Evolutionary conservation across 306 rosid genomes (phyloP).

Genomic region (Cucumis sativus): Cucumber_9930_V3 NC_026657.2:30436001-30436500

Average conservation of each 20-base stretch:
- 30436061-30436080: too few species aligned
- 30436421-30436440: conserved; percentile 81
- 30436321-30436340: conserved; percentile 22
- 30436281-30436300: conserved; percentile 43
- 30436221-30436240: conserved; percentile 85
- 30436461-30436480: conserved; percentile 49
- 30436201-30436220: conserved; percentile 63
- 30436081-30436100: too few species aligned
- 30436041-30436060: too few species aligned
- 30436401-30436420: conserved; percentile 93
- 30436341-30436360: conserved; percentile 52
- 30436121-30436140: too few species aligned
- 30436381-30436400: conserved; percentile 80
- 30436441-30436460: conserved; percentile 50
- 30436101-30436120: too few species aligned
- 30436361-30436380: conserved; percentile 53
- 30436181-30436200: not conserved
- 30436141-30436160: too few species aligned
- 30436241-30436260: conserved; percentile 84
- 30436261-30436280: conserved; percentile 75
- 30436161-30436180: not conserved
- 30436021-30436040: too few species aligned
- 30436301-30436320: conserved; percentile 48
- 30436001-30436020: not conserved
- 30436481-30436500: conserved; percentile 59